Percentiles rank a stretch among this genome's conserved stretches.
Conservation (phyloP, 331 rosid species). For the Erythrophleum ivorense region DNA sequence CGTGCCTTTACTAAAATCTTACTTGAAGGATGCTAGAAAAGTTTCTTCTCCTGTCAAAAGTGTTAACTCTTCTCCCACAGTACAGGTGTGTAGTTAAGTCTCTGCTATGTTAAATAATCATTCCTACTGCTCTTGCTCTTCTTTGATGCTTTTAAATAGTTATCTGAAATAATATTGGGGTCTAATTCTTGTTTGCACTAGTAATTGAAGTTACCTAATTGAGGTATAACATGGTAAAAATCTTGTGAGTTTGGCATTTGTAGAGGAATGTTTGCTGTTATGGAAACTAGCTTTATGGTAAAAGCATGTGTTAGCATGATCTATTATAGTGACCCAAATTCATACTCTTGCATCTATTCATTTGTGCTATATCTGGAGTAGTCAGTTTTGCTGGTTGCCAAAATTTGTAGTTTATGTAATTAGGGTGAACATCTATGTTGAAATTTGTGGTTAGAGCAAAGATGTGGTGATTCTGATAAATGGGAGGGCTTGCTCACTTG, state of each 20-base stretch:
- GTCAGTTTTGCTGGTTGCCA: slow-evolving; percentile 15
- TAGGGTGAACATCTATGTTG: not conserved
- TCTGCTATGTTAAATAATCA: slow-evolving; percentile 22
- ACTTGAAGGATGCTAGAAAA: slow-evolving; percentile 91
- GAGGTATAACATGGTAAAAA: not conserved
- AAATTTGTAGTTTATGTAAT: not conserved
- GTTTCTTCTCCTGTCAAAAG: slow-evolving; percentile 65
- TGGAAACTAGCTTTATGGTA: slow-evolving; percentile 20
- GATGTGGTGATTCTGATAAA: not conserved
- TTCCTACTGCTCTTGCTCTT: slow-evolving; percentile 13
- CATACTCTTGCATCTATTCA: slow-evolving; percentile 17
- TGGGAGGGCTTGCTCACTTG: not conserved
- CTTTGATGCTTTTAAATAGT: slow-evolving; percentile 34
- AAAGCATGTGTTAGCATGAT: slow-evolving; percentile 13
- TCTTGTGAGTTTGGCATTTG: slow-evolving; percentile 12
- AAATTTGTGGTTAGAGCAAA: not conserved
- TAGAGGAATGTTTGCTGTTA: not conserved
- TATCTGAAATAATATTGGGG: slow-evolving; percentile 16
- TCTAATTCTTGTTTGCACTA: slow-evolving; percentile 6
- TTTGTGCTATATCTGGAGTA: slow-evolving; percentile 2
- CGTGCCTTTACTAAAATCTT: slow-evolving; percentile 83
- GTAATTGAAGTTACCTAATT: not conserved
- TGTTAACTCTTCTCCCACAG: slow-evolving; percentile 76
- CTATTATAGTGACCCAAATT: not conserved
- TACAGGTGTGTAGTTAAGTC: slow-evolving; percentile 61